Conservation (phyloP, 1,284 basidiomycete genomes). For the Polyporus tsugae region DNA sequence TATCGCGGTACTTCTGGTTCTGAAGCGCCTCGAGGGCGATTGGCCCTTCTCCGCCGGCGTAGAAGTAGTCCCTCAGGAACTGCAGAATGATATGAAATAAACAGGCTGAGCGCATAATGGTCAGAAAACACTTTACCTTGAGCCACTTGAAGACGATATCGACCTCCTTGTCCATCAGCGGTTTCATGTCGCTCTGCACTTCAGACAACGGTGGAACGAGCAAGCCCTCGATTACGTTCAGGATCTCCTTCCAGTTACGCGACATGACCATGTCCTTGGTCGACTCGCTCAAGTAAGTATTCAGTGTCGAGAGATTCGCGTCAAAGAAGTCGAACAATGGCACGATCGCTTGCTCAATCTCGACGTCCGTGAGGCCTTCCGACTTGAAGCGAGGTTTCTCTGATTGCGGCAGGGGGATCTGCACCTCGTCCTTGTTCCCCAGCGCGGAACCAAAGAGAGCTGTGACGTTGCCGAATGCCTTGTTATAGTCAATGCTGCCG, state of each 20-base stretch:
- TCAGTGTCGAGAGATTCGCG: slow-evolving; percentile 91
- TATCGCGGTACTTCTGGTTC: slow-evolving; percentile 95
- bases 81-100: slow-evolving; percentile 41
- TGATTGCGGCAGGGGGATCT: slow-evolving; percentile 76
- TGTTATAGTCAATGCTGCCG: slow-evolving; percentile 82
- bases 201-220: slow-evolving; percentile 94
- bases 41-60: slow-evolving; percentile 92
- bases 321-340: slow-evolving; percentile 98
- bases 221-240: slow-evolving; percentile 87
- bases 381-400: slow-evolving; percentile 78
- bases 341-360: slow-evolving; percentile 94
- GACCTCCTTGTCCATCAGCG: slow-evolving; percentile 93
- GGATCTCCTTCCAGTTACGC: slow-evolving; percentile 96
- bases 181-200: slow-evolving; percentile 89
- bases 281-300: slow-evolving; percentile 85
- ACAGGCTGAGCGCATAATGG: background rate
- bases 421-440: slow-evolving; percentile 69
- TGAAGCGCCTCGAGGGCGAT: slow-evolving; percentile 91
- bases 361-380: slow-evolving; percentile 86
- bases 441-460: slow-evolving; percentile 83
- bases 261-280: slow-evolving; percentile 95
- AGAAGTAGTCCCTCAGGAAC: slow-evolving; percentile 96
- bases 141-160: slow-evolving; percentile 99
- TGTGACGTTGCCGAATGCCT: slow-evolving; percentile 81
- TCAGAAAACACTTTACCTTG: slow-evolving; percentile 61